Base-by-base conservation (phyloP, 345 rosid species). In the Heritiera fomes region DNA sequence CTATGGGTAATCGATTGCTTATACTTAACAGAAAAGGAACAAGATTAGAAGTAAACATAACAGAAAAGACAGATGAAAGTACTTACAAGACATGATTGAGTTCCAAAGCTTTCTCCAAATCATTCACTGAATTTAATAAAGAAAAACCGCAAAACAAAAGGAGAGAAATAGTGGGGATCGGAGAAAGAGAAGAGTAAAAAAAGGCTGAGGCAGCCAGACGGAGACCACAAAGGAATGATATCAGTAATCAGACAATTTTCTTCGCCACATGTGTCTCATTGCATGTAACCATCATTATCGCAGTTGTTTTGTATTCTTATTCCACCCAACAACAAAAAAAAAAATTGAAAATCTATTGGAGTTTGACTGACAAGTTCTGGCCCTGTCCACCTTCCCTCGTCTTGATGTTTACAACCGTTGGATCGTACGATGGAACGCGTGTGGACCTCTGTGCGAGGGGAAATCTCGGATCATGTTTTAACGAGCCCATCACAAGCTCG, bases 71-170 rank as follows among this genome's bases (percentile, higher is more conserved):
- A 13, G 56, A 71, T 50, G 58, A 76, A 38, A 63, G 30, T 17
- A 76, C 78, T 76, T 62, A 76, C 78, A 63, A 61, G 45, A 61
- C 38, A 75, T 63, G 49, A 63, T 62, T 64, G 58, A 43, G 52
- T 20, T 28, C 12, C 77, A 23, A 53, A 56, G 17, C 52, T 34
- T 18, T 74, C 15, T 1, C 46, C 74, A 8, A 52, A 58, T 34
- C 30, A 53, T 34, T 18, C 76, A 73, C 76, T 18, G 62, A 73
- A 73, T 32, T 55, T 10, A 34, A 55, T 20, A 38, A 34, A 73
- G 15, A 71, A 53, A 34, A 34, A 4, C 1, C 5, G 10, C 38
- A 10, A 60, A 11, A 32, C 1, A 15, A 17, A 50, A 60, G 20
- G 20, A 15, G 41, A 49, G 62, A 17, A 15, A 60, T 4, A 28